Evolutionary conservation across 805 yeast species (phyloP), one percentile per base, ranked within the genome.

Genomic region (Clavispora santaluciae): DNA sequence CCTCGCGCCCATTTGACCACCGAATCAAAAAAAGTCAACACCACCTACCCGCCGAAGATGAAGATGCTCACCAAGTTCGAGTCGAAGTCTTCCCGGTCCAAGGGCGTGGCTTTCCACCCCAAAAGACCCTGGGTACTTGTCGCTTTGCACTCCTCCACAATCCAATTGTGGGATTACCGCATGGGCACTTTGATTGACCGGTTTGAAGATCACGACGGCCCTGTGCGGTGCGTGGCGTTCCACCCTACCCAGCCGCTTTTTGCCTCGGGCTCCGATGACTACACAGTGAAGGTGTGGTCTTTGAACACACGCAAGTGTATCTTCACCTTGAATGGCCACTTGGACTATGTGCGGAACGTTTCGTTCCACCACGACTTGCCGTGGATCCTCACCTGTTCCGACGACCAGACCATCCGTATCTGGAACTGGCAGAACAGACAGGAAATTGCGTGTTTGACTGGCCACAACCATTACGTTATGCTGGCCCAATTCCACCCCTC

Each of bases 371-470:
- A 81, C 55, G 96, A 89, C 61, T 73, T 93, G 60, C 99, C 99
- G 7, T 93, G 99, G 99, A 86, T 93, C 59, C 79, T 93, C 45
- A 84, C 96, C 20, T 82, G 93, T 46, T 87, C 96, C 34, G 99
- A 93, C 66, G 99, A 93, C 72, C 99, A 93, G 68, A 93, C 99
- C 23, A 89, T 95, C 50, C 78, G 99, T 62, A 91, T 93, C 51
- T 93, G 99, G 99, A 95, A 93, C 69, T 93, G 99, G 99, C 99
- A 95, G 72, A 90, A 90, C 63, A 81, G 99, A 54, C 91, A 89
- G 62, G 98, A 93, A 57, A 85, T 93, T 57, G 98, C 98, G 8
- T 88, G 96, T 57, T 70, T 93, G 53, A 91, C 99, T 6, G 99
- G 99, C 47, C 99, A 93, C 66, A 90, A 88, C 67, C 99, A 93